Evolutionary conservation across 345 rosid species (phyloP), one percentile per base, ranked within the genome.

Genomic region (Eucalyptus polybractea): DNA sequence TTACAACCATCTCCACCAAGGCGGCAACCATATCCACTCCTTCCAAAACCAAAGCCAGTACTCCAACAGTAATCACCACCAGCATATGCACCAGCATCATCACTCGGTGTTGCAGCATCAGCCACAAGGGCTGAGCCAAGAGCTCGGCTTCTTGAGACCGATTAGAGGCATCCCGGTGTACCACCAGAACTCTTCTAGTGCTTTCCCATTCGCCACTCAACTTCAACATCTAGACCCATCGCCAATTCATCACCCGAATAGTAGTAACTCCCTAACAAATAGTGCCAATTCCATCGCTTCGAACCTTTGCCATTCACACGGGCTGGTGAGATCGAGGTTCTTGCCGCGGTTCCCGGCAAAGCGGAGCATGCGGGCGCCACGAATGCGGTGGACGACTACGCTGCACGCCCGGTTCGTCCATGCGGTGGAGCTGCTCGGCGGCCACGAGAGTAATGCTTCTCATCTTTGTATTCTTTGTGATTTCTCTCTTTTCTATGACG

Each of bases 391-490:
- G 99, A 98, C 99, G 50, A 95, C 98, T 44, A 97, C 99, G 65
- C 99, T 98, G 53, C 99, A 98, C 91, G 95, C 96, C 90, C 99
- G 97, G 92, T 98, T 98, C 92, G 99, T 98, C 91, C 99, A 97
- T 88, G 99, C 99, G 50, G 99, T 98, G 90, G 99, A 98, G 95
- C 94, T 98, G 88, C 92, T 98, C 92, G 99, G 99, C 89, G 99
- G 99, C 92, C 99, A 98, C 93, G 99, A 97, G 93, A 98, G 99
- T 98, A 95, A 50, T 86, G 93, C 90, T 87, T 56, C 58, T 44
- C 29, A 25, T 72, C 40, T 53, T 56, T 86, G 44, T 65, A n/a
- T 49, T 60, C 51, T 86, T 58, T 16, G 80, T 33, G 44, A 69
- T 49, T 86, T 81, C 40, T 25, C 85, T 50, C 50, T 69, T 72